These are phyloP conservation scores for Aegilops longissima DNA, from an alignment of 176 grass and related monocot genomes.

Conservation along the genomic window DNA sequence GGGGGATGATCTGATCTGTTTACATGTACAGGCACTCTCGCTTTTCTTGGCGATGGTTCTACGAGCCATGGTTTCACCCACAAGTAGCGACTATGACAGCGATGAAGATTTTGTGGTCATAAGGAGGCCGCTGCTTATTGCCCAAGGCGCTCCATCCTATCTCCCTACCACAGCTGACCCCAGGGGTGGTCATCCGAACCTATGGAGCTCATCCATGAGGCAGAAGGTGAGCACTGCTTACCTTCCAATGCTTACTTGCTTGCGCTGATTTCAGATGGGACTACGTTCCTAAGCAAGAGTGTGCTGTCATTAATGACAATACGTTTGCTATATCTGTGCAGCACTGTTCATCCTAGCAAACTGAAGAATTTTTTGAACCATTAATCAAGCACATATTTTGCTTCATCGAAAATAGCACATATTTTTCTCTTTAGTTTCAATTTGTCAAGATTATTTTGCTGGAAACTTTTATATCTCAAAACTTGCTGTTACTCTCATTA, in stretches of 20 bases:
- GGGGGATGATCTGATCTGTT: background rate
- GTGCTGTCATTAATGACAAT: background rate
- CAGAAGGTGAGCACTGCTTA: slow-evolving; percentile 59
- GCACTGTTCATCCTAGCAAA: background rate
- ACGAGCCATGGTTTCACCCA: slow-evolving; percentile 46
- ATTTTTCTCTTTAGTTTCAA: background rate
- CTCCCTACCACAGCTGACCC: slow-evolving; percentile 39
- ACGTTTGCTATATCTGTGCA: background rate
- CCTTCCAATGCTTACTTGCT: background rate
- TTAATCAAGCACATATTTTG: background rate
- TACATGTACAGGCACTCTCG: slow-evolving; percentile 55
- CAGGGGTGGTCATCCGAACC: slow-evolving; percentile 52
- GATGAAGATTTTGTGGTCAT: slow-evolving; percentile 93
- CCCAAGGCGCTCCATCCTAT: slow-evolving; percentile 58
- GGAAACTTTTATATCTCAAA: background rate
- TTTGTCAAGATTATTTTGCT: background rate
- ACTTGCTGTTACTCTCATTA: background rate
- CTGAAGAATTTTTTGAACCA: background rate
- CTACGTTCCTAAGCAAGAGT: background rate
- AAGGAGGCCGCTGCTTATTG: slow-evolving; percentile 71
- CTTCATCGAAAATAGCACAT: background rate
- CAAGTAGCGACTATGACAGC: slow-evolving; percentile 59
- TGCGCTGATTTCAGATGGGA: background rate
- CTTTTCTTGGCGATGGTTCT: slow-evolving; percentile 74
- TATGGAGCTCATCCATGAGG: slow-evolving; percentile 81